Evolutionary conservation across 2,329 filamentous ascomycete genomes (phyloP), one percentile per base, ranked within the genome.

Genomic region (Clonostachys chloroleuca): DNA sequence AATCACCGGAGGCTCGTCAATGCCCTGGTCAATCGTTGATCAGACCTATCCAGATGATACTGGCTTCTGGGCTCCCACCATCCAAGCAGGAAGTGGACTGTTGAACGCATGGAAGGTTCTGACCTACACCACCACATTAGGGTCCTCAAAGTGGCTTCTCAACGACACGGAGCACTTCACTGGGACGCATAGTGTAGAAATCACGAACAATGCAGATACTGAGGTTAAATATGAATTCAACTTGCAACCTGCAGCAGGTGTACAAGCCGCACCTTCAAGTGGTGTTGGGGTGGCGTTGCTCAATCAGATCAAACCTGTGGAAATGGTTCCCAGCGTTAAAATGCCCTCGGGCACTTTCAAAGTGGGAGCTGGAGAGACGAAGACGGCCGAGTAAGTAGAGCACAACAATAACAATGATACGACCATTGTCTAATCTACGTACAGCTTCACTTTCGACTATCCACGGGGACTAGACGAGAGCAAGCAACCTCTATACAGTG

Each of bases 61-160:
- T 8, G 54, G 47, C 4, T 47, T 45, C 59, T 55, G 18, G 69
- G 66, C 56, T 58, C 63, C 68, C 6, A 73, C 73, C 63, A 63
- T 48, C 3, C 71, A 51, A 61, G 60, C 56, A 52, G 70, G 70
- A 24, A 65, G 57, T 24, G 70, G 70, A 5, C 56, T 72, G 10
- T 62, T 77, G 17, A 65, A 77, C 48, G 73, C 72, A 5, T 67
- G 63, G 51, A 70, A 73, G 44, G 63, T 74, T 5, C 59, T 76
- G 9, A 61, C 67, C 20, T 66, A 70, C 40, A 65, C 60, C 3
- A 69, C 67, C 0, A 47, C 60, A 33, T 54, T 74, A 24, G 61
- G 60, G 16, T 65, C 64, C 9, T 58, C 62, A 17, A 68, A 64
- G 49, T 62, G 74, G 33, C 60, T 63, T 14, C 67, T 74, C 51